These are phyloP conservation scores for Hsuehochloa calcarea DNA, from an alignment of 176 grass and related monocot species.

Conservation along the genomic window DNA sequence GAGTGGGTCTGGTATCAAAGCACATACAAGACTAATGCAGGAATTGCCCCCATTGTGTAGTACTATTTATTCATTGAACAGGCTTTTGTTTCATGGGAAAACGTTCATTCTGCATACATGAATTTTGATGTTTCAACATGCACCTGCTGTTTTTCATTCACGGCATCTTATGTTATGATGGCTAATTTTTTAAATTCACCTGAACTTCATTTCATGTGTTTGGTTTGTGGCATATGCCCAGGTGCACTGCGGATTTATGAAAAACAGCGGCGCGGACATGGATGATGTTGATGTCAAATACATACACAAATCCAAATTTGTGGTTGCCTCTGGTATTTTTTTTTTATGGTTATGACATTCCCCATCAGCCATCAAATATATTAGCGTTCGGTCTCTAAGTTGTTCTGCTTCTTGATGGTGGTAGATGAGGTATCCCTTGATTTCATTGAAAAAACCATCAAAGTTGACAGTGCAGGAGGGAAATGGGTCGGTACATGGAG, in stretches of 20 bases:
- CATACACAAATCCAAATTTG: constrained; percentile 75
- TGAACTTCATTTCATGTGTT: background rate
- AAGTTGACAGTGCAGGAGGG: constrained; percentile 55
- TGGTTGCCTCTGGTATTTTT: constrained; percentile 98
- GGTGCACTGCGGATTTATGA: constrained; percentile 92
- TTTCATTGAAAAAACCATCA: constrained; percentile 80
- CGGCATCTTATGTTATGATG: background rate
- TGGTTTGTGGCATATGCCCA: constrained; percentile 30
- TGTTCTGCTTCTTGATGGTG: constrained; percentile 98
- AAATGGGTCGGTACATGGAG: constrained; percentile 98
- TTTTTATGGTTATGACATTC: constrained; percentile 94
- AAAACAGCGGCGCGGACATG: constrained; percentile 85
- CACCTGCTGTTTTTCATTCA: too few relatives aligned
- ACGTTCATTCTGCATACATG: too few relatives aligned
- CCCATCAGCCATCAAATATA: constrained; percentile 93
- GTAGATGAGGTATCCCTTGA: constrained; percentile 86
- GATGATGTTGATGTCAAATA: constrained; percentile 70
- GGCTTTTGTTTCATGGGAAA: too few relatives aligned
- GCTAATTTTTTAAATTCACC: background rate
- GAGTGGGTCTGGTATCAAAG: too few relatives aligned
- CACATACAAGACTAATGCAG: too few relatives aligned
- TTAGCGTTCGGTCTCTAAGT: constrained; percentile 69
- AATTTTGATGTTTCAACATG: too few relatives aligned
- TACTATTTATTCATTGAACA: too few relatives aligned
- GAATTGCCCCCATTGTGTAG: too few relatives aligned